Evolutionary conservation across 208 protist genomes (phyloP).

Genomic region (Trypanosoma boissoni): DNA sequence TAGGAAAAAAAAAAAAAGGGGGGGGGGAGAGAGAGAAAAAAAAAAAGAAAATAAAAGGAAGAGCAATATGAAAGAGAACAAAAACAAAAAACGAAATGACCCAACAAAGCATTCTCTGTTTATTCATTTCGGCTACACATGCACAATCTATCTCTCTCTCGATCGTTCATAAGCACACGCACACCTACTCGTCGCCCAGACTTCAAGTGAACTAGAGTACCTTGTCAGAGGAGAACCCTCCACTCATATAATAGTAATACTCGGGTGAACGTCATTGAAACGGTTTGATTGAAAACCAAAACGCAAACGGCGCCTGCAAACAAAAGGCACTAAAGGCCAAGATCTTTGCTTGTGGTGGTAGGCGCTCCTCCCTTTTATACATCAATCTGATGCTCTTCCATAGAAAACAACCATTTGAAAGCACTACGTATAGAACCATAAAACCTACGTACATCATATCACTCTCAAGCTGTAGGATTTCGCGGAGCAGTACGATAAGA

Average conservation of each 20-base stretch:
- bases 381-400: conserved; percentile 27
- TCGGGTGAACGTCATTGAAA: too few species aligned
- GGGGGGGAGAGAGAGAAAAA: conserved; percentile 14
- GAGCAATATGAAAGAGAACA: conserved; percentile 15
- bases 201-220: too few species aligned
- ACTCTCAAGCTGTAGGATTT: conserved; percentile 24
- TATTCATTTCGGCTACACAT: too few species aligned
- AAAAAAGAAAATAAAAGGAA: conserved; percentile 2
- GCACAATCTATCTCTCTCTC: not conserved
- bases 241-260: too few species aligned
- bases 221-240: too few species aligned
- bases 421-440: conserved; percentile 40
- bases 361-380: conserved; percentile 38
- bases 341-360: conserved; percentile 41
- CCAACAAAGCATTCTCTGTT: not conserved
- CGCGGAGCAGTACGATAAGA: conserved; percentile 40
- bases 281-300: conserved; percentile 56
- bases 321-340: conserved; percentile 41
- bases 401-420: conserved; percentile 52
- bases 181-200: too few species aligned
- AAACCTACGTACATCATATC: conserved; percentile 15
- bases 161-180: too few species aligned
- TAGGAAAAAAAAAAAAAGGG: conserved; percentile 3
- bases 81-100: conserved; percentile 18
- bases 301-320: conserved; percentile 41